Base-by-base conservation (phyloP, 73 alveolate species). In the Paramecium sonneborni region DNA sequence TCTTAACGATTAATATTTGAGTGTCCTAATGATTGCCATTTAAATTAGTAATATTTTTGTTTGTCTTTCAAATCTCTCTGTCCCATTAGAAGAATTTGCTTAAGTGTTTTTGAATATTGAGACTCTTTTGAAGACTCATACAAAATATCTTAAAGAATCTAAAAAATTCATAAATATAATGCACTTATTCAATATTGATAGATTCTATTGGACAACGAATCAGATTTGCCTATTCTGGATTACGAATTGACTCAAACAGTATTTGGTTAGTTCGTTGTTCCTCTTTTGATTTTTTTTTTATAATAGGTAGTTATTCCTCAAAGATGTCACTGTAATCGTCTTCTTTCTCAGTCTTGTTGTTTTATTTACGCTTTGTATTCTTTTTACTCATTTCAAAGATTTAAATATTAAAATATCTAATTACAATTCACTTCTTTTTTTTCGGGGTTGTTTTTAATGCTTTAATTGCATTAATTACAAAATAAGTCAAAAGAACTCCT, bases 71-170 rank as follows among this genome's bases (percentile, higher is more conserved):
- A 79, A 4, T 79, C 90, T 35, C 90, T 20, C 57, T 79, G 30
- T 14, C 90, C 90, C 41, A 30, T 39, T 4, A 41, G 9, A 1
- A 79, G 69, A 1, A 79, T 79, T 39, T 23, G 18, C 44, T 79
- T 79, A 15, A 79, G 55, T 9, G 32, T 79, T 26, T 44, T 38
- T 7, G 76, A 43, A 28, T 30, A 79, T 39, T 79, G 20, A 6
- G 90, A 79, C 74, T 79, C 90, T 44, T 79, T 79, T 3, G 90
- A 79, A 21, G 90, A 79, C 55, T 79, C 90, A 79, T 79, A 79
- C 10, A 79, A 34, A 11, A 79, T 79, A 32, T 79, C 90, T 24
- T 79, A 24, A 5, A 79, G 76, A 23, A 46, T 79, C 90, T 79
- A 79, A 79, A 41, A 10, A 1, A 79, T 43, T 34, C 2, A 38